phyloP scores from a whole-genome alignment of 2,329 filamentous ascomycete species.

The Bipolaris bicolor region DNA sequence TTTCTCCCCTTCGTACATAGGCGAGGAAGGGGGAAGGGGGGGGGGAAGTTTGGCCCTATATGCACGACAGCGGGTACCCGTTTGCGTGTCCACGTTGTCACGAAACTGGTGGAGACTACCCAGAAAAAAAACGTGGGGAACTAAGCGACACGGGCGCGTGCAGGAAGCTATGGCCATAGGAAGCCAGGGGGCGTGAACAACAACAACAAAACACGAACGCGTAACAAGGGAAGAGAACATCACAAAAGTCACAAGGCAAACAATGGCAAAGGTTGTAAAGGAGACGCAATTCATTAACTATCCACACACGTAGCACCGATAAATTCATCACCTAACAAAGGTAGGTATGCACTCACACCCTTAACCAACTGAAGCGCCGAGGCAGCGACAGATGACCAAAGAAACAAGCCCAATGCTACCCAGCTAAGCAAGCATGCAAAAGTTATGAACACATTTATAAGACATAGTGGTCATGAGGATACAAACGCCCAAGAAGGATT shows the following conservation, averaged over 20 bases:
- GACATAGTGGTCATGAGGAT: conserved; percentile 36
- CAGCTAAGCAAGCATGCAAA: conserved; percentile 37
- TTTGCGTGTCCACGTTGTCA: not conserved
- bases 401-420: conserved; percentile 22
- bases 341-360: conserved; percentile 26
- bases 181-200: not conserved
- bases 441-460: conserved; percentile 49
- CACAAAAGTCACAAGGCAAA: not conserved
- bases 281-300: conserved; percentile 47
- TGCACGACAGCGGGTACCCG: not conserved
- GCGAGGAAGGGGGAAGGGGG: not conserved
- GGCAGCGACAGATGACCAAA: conserved; percentile 23
- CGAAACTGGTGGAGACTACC: not conserved
- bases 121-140: not conserved
- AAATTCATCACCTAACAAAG: conserved; percentile 34
- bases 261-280: conserved; percentile 9
- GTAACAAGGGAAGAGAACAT: not conserved
- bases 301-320: conserved; percentile 44
- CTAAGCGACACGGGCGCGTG: not conserved
- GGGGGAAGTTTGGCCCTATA: not conserved
- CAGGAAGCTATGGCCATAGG: not conserved
- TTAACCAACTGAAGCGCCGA: conserved; percentile 19
- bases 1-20: not conserved
- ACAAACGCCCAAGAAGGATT: conserved; percentile 43
- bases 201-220: too few relatives aligned